Conservation (phyloP, 2,329 filamentous ascomycete species). For the Diplodia sapinea region DNA sequence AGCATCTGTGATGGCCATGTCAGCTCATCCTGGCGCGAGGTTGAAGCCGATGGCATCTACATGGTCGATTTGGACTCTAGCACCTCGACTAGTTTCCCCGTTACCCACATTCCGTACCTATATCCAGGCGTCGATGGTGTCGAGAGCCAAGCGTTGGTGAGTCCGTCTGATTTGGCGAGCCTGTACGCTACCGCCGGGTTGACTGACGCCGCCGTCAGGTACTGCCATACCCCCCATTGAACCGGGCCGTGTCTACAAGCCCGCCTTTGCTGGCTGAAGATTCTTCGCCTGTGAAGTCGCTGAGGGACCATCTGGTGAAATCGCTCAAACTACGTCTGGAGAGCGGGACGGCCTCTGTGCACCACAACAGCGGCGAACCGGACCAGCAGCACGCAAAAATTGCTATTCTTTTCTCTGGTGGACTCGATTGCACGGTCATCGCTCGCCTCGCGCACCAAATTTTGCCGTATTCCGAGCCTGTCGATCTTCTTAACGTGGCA, state of each 20-base stretch:
- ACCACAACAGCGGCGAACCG: not conserved
- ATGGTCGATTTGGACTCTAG: conserved; percentile 60
- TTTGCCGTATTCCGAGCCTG: conserved; percentile 68
- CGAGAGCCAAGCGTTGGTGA: conserved; percentile 8
- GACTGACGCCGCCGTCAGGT: conserved; percentile 15
- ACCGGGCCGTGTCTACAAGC: not conserved
- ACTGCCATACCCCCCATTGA: conserved; percentile 24
- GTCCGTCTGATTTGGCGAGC: not conserved
- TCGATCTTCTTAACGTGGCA: conserved; percentile 93
- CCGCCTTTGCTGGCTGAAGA: conserved; percentile 10
- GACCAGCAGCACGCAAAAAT: conserved; percentile 56
- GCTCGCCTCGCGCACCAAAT: conserved; percentile 81
- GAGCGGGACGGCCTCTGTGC: not conserved
- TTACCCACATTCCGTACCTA: conserved; percentile 16
- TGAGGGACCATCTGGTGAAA: conserved; percentile 23
- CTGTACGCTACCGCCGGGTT: not conserved
- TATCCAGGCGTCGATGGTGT: not conserved
- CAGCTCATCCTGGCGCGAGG: conserved; percentile 70
- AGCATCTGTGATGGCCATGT: conserved; percentile 66
- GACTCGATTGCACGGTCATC: conserved; percentile 88
- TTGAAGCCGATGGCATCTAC: conserved; percentile 84
- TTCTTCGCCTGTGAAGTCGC: conserved; percentile 50
- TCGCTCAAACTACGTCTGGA: conserved; percentile 29
- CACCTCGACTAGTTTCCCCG: not conserved
- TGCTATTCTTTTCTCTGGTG: conserved; percentile 90